phyloP scores from a whole-genome alignment of 345 rosid species.

The Eucalyptus coolabah region DNA sequence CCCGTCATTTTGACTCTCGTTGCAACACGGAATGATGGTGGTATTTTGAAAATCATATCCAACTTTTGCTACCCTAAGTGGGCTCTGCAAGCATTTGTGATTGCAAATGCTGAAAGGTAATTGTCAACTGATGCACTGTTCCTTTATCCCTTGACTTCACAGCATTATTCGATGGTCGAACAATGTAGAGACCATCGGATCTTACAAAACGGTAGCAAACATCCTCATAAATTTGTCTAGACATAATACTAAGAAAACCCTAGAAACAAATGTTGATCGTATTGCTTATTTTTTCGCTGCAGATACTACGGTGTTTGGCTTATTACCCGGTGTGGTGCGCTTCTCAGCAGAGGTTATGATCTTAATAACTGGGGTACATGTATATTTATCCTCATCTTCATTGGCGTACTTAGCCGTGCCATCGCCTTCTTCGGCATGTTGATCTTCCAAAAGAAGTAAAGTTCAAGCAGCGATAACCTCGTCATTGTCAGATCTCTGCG shows the following conservation, averaged over 20 bases:
- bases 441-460: constrained; percentile 64
- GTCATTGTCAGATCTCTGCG: neutral
- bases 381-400: constrained; percentile 42
- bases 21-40: constrained; percentile 41
- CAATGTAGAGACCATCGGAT: neutral
- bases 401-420: constrained; percentile 35
- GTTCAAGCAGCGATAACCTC: neutral
- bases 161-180: neutral
- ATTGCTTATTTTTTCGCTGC: neutral
- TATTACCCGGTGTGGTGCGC: constrained; percentile 76
- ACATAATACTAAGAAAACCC: neutral
- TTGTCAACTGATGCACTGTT: neutral
- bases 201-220: neutral
- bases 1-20: constrained; percentile 90
- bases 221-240: neutral
- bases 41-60: constrained; percentile 21
- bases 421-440: constrained; percentile 62
- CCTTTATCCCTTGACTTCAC: neutral
- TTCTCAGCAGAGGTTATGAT: constrained; percentile 40
- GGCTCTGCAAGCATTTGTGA: constrained; percentile 82
- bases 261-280: neutral
- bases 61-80: constrained; percentile 78
- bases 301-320: constrained; percentile 93
- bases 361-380: constrained; percentile 53
- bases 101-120: constrained; percentile 75